These are phyloP conservation scores for Mucor plumbeus DNA, from an alignment of 371 early-diverging fungal genomes.

Conservation along the genomic window DNA sequence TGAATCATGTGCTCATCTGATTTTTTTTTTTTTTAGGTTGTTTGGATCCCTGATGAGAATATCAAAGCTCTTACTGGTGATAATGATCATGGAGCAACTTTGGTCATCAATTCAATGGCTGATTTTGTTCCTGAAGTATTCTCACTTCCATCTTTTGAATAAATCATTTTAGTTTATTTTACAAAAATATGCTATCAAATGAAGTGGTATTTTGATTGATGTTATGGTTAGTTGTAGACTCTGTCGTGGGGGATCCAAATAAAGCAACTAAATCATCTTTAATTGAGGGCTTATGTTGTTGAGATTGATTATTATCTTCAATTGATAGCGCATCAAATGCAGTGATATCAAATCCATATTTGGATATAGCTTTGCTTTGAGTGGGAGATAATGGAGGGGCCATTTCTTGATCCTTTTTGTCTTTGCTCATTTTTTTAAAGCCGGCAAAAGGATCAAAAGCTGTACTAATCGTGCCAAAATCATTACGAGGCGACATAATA, in stretches of 20 bases:
- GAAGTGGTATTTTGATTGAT: not conserved
- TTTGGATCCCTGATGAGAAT: conserved; percentile 85
- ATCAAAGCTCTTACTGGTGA: conserved; percentile 41
- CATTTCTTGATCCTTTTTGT: conserved; percentile 1
- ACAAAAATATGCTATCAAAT: conserved; percentile 24
- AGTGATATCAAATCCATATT: conserved; percentile 25
- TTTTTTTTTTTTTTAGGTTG: conserved; percentile 42
- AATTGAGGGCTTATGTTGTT: not conserved
- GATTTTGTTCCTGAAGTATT: conserved; percentile 69
- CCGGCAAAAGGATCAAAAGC: conserved; percentile 10
- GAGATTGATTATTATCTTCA: not conserved
- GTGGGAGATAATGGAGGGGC: conserved; percentile 9
- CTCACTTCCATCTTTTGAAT: conserved; percentile 24
- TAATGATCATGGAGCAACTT: conserved; percentile 48
- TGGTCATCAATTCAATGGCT: conserved; percentile 65
- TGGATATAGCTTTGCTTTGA: conserved; percentile 13
- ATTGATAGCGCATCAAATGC: conserved; percentile 17
- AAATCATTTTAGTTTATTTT: too few relatives aligned
- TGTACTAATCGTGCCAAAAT: not conserved
- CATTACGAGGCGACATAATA: conserved; percentile 19
- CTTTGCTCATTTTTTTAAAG: not conserved
- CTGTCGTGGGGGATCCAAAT: conserved; percentile 2
- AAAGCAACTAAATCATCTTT: conserved; percentile 21
- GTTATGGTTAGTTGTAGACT: not conserved
- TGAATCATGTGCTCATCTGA: conserved; percentile 2